These are phyloP conservation scores for Cladosporium sp. DNA, from an alignment of 2,329 filamentous ascomycete species.

Conservation along the genomic window DNA sequence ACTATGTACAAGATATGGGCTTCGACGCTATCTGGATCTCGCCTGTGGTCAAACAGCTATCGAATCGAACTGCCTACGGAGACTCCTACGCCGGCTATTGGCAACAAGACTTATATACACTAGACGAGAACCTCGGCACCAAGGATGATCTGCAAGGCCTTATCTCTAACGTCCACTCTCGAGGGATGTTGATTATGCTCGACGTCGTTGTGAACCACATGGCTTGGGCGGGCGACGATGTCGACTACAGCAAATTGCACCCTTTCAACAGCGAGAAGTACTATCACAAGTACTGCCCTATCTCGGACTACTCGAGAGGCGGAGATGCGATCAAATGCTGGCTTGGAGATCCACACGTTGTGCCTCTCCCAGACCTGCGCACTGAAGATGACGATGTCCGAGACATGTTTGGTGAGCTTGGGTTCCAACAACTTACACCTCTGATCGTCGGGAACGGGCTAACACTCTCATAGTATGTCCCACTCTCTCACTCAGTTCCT, in stretches of 20 bases:
- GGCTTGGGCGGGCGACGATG: conserved; percentile 41
- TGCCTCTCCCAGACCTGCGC: conserved; percentile 45
- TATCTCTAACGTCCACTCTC: conserved; percentile 39
- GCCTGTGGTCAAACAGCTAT: conserved; percentile 39
- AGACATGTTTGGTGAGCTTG: conserved; percentile 37
- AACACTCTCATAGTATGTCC: too few species aligned
- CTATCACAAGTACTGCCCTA: conserved; percentile 57
- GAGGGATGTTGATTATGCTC: conserved; percentile 53
- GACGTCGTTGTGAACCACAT: conserved; percentile 57
- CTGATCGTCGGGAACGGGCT: too few species aligned
- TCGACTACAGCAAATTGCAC: conserved; percentile 51
- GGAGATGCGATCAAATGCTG: conserved; percentile 43
- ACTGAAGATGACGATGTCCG: conserved; percentile 41
- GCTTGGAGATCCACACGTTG: conserved; percentile 46
- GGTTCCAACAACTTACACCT: too few species aligned
- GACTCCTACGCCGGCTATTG: conserved; percentile 47
- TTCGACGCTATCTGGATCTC: conserved; percentile 42
- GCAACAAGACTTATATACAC: conserved; percentile 39
- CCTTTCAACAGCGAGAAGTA: conserved; percentile 55
- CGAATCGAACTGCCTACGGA: conserved; percentile 33
- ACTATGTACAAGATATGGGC: conserved; percentile 49
- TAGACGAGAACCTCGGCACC: conserved; percentile 46
- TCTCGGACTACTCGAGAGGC: conserved; percentile 48
- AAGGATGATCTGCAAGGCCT: conserved; percentile 41
- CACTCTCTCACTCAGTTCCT: too few species aligned